Evolutionary conservation across 169 alveolate species (phyloP).

Genomic region (Plasmodium coatneyi): DNA sequence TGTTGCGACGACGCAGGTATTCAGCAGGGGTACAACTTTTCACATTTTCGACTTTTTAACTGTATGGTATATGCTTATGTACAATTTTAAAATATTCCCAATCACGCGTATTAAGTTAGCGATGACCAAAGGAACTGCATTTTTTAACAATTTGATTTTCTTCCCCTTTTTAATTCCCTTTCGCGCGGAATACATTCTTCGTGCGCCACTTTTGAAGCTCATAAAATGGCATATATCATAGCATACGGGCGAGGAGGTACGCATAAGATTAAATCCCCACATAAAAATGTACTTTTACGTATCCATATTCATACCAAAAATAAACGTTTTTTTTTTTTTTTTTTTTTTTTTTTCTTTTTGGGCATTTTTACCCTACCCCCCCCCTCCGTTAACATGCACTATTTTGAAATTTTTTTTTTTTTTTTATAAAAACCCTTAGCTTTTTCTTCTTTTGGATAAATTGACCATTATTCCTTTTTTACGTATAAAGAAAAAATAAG

Average conservation of each 20-base stretch:
- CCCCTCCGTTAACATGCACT: neutral
- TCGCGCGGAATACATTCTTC: neutral
- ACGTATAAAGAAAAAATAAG: neutral
- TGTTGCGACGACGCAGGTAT: neutral
- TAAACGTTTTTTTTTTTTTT: neutral
- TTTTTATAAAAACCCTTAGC: neutral
- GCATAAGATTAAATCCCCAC: neutral
- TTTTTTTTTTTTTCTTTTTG: neutral
- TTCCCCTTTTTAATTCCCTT: neutral
- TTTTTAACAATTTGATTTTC: neutral
- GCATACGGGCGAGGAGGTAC: neutral
- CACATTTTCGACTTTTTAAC: neutral
- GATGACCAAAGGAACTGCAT: neutral
- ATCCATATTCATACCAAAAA: neutral
- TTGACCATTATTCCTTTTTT: neutral
- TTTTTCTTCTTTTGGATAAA: neutral
- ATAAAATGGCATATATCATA: neutral
- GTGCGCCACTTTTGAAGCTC: neutral
- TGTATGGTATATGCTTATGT: neutral
- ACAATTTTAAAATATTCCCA: neutral
- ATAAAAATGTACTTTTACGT: neutral
- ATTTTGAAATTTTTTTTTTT: neutral
- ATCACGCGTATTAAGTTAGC: neutral
- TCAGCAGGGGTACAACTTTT: neutral
- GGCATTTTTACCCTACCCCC: neutral